Base-by-base conservation (phyloP, 2,329 filamentous ascomycete species). In the Fusarium sp. region DNA sequence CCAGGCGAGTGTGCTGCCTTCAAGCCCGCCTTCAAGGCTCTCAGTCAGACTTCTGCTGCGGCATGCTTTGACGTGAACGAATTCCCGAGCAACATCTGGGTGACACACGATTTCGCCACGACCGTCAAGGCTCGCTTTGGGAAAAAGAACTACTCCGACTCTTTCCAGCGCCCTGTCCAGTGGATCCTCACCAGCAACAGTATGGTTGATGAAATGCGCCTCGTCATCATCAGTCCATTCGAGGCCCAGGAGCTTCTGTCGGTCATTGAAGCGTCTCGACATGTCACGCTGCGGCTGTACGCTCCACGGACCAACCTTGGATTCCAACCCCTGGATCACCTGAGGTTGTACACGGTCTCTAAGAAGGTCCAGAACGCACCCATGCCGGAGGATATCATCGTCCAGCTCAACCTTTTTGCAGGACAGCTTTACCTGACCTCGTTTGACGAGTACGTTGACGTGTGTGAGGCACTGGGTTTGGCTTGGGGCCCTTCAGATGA, bases 401-500 rank as follows among this genome's bases (percentile, higher is more conserved):
- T 84, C 0, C 84, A 89, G 65, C 84, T 94, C 0, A 92, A 92
- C 50, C 81, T 94, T 0, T 94, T 95, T 64, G 85, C 93, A 0
- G 93, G 92, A 0, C 91, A 93, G 64, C 84, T 94, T 0, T 94
- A 94, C 73, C 83, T 94, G 11, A 80, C 78, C 0, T 86, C 84
- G 0, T 88, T 85, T 50, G 67, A 82, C 0, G 87, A 93, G 63
- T 95, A 94, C 70, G 71, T 79, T 0, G 78, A 82, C 1, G 77
- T 87, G 0, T 92, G 90, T 68, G 78, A 83, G 1, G 86, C 86
- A 45, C 81, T 93, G 0, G 88, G 90, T 0, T 76, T 93, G 0
- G 80, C 84, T 0, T 84, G 80, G 68, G 58, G 64, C 0, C 43
- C 65, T 2, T 71, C 69, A 0, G 72, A 79, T 0, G 83, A 84